Percentiles rank a stretch among this genome's conserved stretches.
Conservation (phyloP, 345 rosid genomes). For the Brassica napus region Da-Ae NC_063438.1:20567501-20568000, state of each 20-base stretch:
- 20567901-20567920: conserved; percentile 98
- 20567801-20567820: conserved; percentile 1
- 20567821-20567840: conserved; percentile 8
- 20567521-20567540: conserved; percentile 88
- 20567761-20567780: conserved; percentile 3
- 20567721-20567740: background rate
- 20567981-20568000: conserved; percentile 6
- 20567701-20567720: conserved; percentile 20
- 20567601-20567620: conserved; percentile 92
- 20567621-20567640: conserved; percentile 52
- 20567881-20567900: conserved; percentile 94
- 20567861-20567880: conserved; percentile 42
- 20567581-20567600: conserved; percentile 91
- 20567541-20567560: conserved; percentile 92
- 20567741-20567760: conserved; percentile 1
- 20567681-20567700: conserved; percentile 12
- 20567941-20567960: conserved; percentile 83
- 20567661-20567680: conserved; percentile 6
- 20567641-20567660: background rate
- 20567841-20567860: conserved; percentile 15
- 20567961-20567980: conserved; percentile 85
- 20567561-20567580: conserved; percentile 98
- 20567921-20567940: conserved; percentile 90
- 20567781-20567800: background rate
- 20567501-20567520: conserved; percentile 52